Conservation (phyloP, 2,329 filamentous ascomycete species). For the Chrysoporthe austroafricana region DNA sequence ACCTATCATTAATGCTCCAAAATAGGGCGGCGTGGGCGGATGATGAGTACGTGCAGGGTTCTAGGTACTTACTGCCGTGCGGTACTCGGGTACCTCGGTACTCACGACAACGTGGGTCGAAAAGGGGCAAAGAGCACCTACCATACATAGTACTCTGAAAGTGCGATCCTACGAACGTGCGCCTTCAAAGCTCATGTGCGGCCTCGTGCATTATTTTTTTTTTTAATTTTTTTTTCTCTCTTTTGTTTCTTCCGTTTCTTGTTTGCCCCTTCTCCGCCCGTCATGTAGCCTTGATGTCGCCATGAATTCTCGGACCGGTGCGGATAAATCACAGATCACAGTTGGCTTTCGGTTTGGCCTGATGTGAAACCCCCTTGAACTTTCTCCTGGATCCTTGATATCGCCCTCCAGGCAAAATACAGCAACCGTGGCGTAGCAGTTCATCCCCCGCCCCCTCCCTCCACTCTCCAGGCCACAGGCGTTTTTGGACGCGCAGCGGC, state of each 20-base stretch:
- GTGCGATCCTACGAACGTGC: no score
- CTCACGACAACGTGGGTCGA: no score
- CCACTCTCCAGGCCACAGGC: neutral
- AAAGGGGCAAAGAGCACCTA: no score
- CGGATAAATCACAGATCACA: neutral
- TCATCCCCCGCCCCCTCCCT: neutral
- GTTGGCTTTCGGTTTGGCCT: neutral
- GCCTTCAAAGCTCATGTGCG: no score
- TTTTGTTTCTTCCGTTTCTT: neutral
- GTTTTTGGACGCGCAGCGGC: no score
- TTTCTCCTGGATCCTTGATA: neutral
- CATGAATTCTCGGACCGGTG: neutral
- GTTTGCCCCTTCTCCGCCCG: neutral
- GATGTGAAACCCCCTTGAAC: neutral
- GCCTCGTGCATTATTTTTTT: no score
- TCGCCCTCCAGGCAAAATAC: neutral
- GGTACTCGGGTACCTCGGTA: no score
- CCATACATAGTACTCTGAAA: no score
- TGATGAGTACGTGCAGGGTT: neutral
- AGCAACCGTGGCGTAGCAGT: no score
- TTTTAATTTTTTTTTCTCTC: neutral
- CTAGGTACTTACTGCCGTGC: no score
- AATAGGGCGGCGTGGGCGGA: neutral
- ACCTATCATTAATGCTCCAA: neutral
- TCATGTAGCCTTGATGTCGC: neutral